These are phyloP conservation scores for Neonectria coccinea DNA, from an alignment of 2,329 filamentous ascomycete species.

Conservation along the genomic window DNA sequence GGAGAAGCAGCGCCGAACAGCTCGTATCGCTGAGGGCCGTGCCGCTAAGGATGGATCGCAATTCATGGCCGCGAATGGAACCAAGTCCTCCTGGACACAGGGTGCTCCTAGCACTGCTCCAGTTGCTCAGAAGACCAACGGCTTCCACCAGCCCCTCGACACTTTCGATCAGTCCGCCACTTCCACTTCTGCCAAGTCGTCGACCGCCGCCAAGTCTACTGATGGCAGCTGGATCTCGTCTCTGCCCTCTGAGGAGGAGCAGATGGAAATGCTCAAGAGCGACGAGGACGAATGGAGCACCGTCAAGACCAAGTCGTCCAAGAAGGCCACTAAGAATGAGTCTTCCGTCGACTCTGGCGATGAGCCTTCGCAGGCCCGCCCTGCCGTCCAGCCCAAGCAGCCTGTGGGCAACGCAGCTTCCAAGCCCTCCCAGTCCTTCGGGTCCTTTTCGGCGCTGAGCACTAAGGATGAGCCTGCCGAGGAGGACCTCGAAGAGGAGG, in stretches of 20 bases:
- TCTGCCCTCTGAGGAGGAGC: constrained; percentile 71
- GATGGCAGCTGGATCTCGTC: constrained; percentile 61
- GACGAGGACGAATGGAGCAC: constrained; percentile 70
- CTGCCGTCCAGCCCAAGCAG: constrained; percentile 49
- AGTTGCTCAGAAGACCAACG: constrained; percentile 48
- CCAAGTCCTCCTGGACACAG: constrained; percentile 59
- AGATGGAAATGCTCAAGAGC: constrained; percentile 67
- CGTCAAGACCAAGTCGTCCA: constrained; percentile 63
- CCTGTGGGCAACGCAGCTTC: constrained; percentile 42
- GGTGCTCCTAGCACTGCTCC: constrained; percentile 48
- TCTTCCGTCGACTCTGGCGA: constrained; percentile 51
- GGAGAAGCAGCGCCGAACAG: constrained; percentile 86
- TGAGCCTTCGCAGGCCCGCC: constrained; percentile 47
- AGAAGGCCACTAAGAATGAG: constrained; percentile 57
- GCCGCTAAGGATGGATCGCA: constrained; percentile 82
- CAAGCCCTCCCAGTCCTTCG: constrained; percentile 54
- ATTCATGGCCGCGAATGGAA: constrained; percentile 61
- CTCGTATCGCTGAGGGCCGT: constrained; percentile 84
- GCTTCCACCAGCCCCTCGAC: constrained; percentile 64
- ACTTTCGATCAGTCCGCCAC: constrained; percentile 62
- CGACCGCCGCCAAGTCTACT: constrained; percentile 48
- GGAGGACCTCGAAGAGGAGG: constrained; percentile 56
- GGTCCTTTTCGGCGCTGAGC: constrained; percentile 63
- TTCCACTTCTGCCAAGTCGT: constrained; percentile 48
- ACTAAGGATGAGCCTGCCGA: constrained; percentile 55